phyloP scores from a whole-genome alignment of 257 asterid genomes.

The Solanum lignicaule region DNA sequence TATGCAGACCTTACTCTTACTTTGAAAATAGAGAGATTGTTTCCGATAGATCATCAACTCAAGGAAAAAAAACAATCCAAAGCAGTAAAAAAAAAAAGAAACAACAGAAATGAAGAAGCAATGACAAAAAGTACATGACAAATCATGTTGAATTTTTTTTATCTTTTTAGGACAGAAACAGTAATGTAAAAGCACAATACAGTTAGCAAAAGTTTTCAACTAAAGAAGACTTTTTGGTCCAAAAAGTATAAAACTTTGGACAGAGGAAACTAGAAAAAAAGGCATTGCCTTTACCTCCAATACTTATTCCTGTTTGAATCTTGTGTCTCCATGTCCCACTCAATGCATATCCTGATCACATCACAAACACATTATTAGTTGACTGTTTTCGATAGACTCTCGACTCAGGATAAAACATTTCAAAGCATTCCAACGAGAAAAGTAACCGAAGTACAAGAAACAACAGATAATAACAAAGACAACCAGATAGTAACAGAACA shows the following conservation, averaged over 20 bases:
- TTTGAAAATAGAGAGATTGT: not conserved
- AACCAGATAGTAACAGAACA: not conserved
- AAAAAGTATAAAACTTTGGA: slow-evolving; percentile 5
- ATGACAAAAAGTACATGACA: not conserved
- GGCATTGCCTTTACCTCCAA: slow-evolving; percentile 37
- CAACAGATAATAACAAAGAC: not conserved
- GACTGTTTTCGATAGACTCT: not conserved
- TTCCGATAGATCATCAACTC: no score
- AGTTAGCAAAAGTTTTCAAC: not conserved
- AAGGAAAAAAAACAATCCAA: no score
- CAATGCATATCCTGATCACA: slow-evolving; percentile 40
- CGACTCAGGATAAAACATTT: not conserved
- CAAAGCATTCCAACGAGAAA: not conserved
- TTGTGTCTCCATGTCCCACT: slow-evolving; percentile 33
- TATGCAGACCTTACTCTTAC: no score
- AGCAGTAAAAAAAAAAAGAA: no score
- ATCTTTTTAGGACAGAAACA: not conserved
- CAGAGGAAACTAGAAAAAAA: not conserved
- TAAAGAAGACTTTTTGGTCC: slow-evolving; percentile 21
- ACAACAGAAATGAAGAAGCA: no score
- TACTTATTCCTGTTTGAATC: slow-evolving; percentile 33
- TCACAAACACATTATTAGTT: slow-evolving; percentile 10
- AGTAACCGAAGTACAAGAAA: not conserved
- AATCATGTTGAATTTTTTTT: not conserved
- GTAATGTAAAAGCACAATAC: slow-evolving; percentile 13